These are phyloP conservation scores for Trichoderma breve DNA, from an alignment of 2,329 filamentous ascomycete genomes.

Conservation along the genomic window DNA sequence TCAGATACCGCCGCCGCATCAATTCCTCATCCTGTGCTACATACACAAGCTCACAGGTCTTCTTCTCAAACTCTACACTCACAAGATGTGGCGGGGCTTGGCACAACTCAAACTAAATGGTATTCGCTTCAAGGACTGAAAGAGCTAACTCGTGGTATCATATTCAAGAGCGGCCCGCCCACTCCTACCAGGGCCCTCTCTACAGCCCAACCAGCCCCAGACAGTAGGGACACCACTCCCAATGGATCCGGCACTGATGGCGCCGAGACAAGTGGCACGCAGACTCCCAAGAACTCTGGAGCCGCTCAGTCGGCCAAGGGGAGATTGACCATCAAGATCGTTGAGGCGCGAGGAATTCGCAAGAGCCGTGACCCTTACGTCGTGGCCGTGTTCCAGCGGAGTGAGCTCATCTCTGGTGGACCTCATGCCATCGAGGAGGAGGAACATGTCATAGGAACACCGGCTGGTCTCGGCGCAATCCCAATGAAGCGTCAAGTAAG, in stretches of 20 bases:
- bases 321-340: constrained; percentile 85
- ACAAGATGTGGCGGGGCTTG: constrained; percentile 47
- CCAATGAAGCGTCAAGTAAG: constrained; percentile 70
- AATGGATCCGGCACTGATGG: constrained; percentile 42
- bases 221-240: constrained; percentile 42
- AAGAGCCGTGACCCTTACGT: constrained; percentile 89
- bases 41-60: constrained; percentile 22
- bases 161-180: constrained; percentile 86
- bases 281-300: constrained; percentile 52
- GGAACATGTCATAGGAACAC: constrained; percentile 47
- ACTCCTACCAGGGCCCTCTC: constrained; percentile 88
- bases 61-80: constrained; percentile 38
- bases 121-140: constrained; percentile 67
- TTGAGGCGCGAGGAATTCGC: constrained; percentile 77
- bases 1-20: not conserved
- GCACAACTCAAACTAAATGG: constrained; percentile 47
- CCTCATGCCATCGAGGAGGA: constrained; percentile 65
- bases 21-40: constrained; percentile 7
- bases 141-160: constrained; percentile 77
- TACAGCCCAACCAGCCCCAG: constrained; percentile 52
- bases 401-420: constrained; percentile 90
- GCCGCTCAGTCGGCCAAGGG: constrained; percentile 74
- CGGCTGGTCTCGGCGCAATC: constrained; percentile 53
- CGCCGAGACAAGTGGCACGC: constrained; percentile 49
- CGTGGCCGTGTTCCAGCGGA: constrained; percentile 94